Conservation (phyloP, 768 basidiomycete genomes). For the Phaffia tasmanica region DNA sequence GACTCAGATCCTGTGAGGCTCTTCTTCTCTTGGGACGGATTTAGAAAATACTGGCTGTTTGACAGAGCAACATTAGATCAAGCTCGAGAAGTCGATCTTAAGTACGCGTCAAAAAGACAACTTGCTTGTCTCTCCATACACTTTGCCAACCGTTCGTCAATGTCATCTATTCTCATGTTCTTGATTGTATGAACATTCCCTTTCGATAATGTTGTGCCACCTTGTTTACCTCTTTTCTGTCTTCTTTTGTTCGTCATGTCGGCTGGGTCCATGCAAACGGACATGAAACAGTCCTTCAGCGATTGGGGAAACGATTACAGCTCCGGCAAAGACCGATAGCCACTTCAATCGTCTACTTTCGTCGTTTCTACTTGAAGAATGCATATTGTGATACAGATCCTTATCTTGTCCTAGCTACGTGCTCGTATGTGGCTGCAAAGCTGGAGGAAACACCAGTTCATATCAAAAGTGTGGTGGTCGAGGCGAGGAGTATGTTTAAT, state of each 20-base stretch:
- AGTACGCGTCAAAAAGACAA: slow-evolving; percentile 67
- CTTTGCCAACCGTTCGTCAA: slow-evolving; percentile 61
- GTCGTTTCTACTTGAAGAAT: slow-evolving; percentile 94
- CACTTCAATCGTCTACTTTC: slow-evolving; percentile 88
- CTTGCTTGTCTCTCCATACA: slow-evolving; percentile 76
- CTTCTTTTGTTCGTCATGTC: background rate
- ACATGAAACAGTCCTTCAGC: slow-evolving; percentile 55
- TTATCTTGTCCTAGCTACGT: slow-evolving; percentile 81
- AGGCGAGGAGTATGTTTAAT: slow-evolving; percentile 62
- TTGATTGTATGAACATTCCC: background rate
- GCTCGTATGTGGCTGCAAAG: slow-evolving; percentile 91
- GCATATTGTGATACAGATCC: slow-evolving; percentile 92
- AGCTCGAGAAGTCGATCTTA: slow-evolving; percentile 65
- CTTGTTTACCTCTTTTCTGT: background rate
- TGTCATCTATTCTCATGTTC: background rate
- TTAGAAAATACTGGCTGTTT: slow-evolving; percentile 82
- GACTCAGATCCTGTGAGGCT: slow-evolving; percentile 14
- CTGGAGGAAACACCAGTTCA: slow-evolving; percentile 92
- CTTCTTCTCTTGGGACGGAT: slow-evolving; percentile 12
- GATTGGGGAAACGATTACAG: slow-evolving; percentile 55
- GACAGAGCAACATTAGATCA: slow-evolving; percentile 62
- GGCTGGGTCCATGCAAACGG: background rate
- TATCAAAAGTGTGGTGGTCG: slow-evolving; percentile 80
- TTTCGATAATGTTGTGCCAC: background rate
- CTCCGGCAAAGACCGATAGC: slow-evolving; percentile 87